Base-by-base conservation (phyloP, 768 basidiomycete species). In the Naganishia randhawae region DNA sequence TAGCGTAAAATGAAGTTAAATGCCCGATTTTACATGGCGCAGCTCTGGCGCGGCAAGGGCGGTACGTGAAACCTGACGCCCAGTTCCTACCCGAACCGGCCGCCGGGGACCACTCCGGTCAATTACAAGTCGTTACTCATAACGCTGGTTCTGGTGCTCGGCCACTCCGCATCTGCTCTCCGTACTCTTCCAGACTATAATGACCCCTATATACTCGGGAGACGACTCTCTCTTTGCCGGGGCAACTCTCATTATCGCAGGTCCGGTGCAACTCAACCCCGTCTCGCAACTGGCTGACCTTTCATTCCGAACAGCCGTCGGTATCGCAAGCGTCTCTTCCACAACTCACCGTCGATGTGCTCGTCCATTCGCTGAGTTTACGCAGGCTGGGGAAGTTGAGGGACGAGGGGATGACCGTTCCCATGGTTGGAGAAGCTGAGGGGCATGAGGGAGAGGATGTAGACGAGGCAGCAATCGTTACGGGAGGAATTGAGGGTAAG, bases 261-360 rank as follows among this genome's bases (percentile, higher is more conserved):
- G 57, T 61, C 57, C 2, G 10, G n/a, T 19, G 7, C 16, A n/a
- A 8, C 37, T 29, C 16, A 29, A 25, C 37, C 17, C n/a, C n/a
- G n/a, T n/a, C n/a, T n/a, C 25, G 57, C 25, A 0, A 35, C 11
- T 22, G 7, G 37, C 57, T 61, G 29, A 61, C 57, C 1, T 48
- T 22, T 48, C 25, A 31, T 52, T 9, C 6, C 31, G 14, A 4
- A 14, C 29, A 67, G 66, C 66, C 66, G 13, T 55, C 52, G 37
- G 66, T 67, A 8, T 67, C 66, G 7, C 52, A 67, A 45, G 66
- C 53, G 10, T 53, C 50, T 22, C 53, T 67, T 16, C 42, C 66
- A 33, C 66, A 67, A 41, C 66, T 67, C 7, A 67, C 66, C 2
- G 66, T 67, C 33, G 66, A 67, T 29, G 32, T 67, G 6, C 42